Base-by-base conservation (phyloP, 2,329 filamentous ascomycete species). In the Colletotrichum ledebouriae region DNA sequence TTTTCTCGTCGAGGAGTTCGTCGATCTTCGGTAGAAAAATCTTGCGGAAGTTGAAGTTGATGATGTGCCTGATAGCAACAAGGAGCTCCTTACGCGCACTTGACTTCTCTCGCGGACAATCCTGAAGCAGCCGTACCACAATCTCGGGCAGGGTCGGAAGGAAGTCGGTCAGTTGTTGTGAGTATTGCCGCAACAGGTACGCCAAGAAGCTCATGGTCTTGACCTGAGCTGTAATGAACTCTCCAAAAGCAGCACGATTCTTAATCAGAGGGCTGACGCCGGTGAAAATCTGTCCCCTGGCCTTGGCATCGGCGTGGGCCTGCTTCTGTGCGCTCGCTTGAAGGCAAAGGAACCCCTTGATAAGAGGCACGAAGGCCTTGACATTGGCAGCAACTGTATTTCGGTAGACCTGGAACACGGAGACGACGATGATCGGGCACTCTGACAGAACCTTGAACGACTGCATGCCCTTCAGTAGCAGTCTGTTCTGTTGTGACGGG, bases 201-300 rank as follows among this genome's bases (percentile, higher is more conserved):
- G 97, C 97, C 72, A 99, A 79, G 75, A 99, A 99, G 75, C 94
- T 98, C 95, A 99, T 98, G 0, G 95, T 98, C 84, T 99, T 98
- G 15, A 99, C 96, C 78, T 99, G 97, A 1, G 95, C 94, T 0
- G 94, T 98, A 72, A 99, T 97, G 73, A 98, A 97, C 74, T 99
- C 97, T 41, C 95, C 96, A 82, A 98, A 99, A 0, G 94, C 95
- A 12, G 92, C 92, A 65, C 94, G 87, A 74, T 98, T 97, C 80
- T 94, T 95, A 76, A 99, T 98, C 66, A 94, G 92, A 55, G 92
- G 92, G 80, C 94, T 97, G 60, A 99, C 93, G 2, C 96, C 95
- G 0, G 94, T 96, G 76, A 98, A 98, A 13, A 97, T 92, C 39
- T 90, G 92, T 15, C 91, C 91, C 74, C 90, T 91, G 1, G 90